Conservation (phyloP, 202 grass and related monocot species). For the Zizania palustris region DNA sequence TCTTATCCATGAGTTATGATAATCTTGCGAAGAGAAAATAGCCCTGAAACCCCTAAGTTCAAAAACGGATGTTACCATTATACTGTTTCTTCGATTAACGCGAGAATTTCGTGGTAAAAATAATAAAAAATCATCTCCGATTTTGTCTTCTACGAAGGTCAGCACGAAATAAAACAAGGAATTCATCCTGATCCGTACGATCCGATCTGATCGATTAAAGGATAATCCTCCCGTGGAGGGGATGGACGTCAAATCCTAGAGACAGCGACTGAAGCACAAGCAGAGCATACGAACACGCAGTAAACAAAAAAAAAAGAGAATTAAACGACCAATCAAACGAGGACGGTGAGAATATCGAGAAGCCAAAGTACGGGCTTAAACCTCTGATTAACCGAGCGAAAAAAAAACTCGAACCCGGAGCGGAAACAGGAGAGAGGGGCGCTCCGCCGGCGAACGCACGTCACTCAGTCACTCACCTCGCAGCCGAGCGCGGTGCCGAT, state of each 20-base stretch:
- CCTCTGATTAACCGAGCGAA: not conserved
- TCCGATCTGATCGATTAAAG: conserved; percentile 13
- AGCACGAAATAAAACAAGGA: not conserved
- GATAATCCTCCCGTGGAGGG: not conserved
- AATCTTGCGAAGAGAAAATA: too few relatives aligned
- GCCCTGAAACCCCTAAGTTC: not conserved
- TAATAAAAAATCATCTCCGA: not conserved
- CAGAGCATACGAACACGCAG: conserved; percentile 26
- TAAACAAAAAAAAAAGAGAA: not conserved
- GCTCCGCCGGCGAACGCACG: not conserved
- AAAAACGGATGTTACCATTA: not conserved
- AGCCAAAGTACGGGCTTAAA: not conserved
- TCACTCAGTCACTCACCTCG: conserved; percentile 46
- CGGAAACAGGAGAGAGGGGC: not conserved
- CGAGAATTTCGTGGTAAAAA: not conserved
- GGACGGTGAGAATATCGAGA: conserved; percentile 38
- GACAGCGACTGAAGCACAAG: conserved; percentile 39
- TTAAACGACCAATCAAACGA: not conserved
- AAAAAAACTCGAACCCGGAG: conserved; percentile 3
- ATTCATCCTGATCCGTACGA: conserved; percentile 31
- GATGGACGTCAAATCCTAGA: not conserved
- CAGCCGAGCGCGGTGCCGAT: conserved; percentile 49
- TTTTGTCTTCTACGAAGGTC: not conserved
- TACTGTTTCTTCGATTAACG: not conserved
- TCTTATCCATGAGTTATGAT: too few relatives aligned